Conservation (phyloP, 2,329 filamentous ascomycete species). For the Laburnicola sp. region DNA sequence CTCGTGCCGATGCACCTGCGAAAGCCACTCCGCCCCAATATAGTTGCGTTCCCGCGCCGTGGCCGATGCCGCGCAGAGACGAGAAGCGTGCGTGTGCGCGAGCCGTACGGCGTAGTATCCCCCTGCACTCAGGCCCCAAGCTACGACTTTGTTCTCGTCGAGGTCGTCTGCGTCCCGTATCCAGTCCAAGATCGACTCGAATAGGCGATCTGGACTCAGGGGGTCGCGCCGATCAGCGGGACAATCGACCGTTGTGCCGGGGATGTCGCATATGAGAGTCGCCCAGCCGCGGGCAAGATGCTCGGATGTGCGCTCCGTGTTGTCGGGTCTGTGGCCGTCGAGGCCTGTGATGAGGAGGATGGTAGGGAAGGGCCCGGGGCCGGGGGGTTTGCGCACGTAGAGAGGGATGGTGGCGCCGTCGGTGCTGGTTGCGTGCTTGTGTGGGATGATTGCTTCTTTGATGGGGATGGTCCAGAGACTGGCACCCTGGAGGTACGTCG, state of each 20-base stretch:
- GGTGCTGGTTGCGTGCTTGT: slow-evolving; percentile 53
- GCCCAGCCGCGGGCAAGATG: slow-evolving; percentile 54
- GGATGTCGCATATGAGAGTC: slow-evolving; percentile 58
- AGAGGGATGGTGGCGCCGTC: slow-evolving; percentile 63
- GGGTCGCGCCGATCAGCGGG: slow-evolving; percentile 55
- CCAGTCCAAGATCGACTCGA: slow-evolving; percentile 57
- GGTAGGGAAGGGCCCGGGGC: slow-evolving; percentile 50
- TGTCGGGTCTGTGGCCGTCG: slow-evolving; percentile 60
- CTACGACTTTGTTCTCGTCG: slow-evolving; percentile 52
- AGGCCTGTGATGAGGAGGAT: slow-evolving; percentile 61
- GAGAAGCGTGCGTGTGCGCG: slow-evolving; percentile 58
- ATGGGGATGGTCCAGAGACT: slow-evolving; percentile 55
- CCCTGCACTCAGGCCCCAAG: slow-evolving; percentile 61
- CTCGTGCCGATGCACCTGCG: slow-evolving; percentile 56
- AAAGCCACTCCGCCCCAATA: slow-evolving; percentile 59
- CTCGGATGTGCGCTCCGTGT: slow-evolving; percentile 50
- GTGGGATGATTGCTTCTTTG: slow-evolving; percentile 62
- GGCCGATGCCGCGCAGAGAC: slow-evolving; percentile 55
- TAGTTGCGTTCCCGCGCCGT: slow-evolving; percentile 62
- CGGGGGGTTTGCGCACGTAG: slow-evolving; percentile 63
- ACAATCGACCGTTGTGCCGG: slow-evolving; percentile 58
- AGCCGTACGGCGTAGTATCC: slow-evolving; percentile 62
- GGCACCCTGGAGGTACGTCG: slow-evolving; percentile 61
- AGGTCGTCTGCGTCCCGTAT: slow-evolving; percentile 50
- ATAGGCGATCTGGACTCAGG: slow-evolving; percentile 56